Conservation (phyloP, 2,329 filamentous ascomycete genomes). For the Trichophyton mentagrophytes region DNA sequence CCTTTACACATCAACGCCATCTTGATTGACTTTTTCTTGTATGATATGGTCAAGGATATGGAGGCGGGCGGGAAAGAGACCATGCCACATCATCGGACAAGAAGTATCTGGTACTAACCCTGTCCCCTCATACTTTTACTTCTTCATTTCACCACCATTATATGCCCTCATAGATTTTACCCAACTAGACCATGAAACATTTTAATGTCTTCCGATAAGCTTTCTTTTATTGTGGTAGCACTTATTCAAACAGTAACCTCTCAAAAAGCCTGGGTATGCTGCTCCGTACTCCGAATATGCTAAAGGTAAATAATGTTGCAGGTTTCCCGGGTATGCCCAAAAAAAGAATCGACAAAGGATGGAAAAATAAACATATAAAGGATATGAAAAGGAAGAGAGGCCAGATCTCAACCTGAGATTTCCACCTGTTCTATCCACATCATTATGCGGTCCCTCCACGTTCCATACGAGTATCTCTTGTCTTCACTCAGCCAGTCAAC, state of each 20-base stretch:
- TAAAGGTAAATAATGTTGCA: background rate
- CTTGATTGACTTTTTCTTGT: conserved; percentile 92
- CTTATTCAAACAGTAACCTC: no score
- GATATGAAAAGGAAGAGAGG: background rate
- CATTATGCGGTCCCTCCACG: conserved; percentile 34
- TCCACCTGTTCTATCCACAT: conserved; percentile 25
- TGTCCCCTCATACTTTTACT: background rate
- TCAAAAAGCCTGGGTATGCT: background rate
- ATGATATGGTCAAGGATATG: conserved; percentile 81
- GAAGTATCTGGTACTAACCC: conserved; percentile 84
- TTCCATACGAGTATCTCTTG: conserved; percentile 28
- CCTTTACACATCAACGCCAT: conserved; percentile 62
- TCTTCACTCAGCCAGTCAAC: conserved; percentile 37
- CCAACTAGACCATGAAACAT: background rate
- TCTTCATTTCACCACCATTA: background rate
- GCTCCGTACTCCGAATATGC: background rate
- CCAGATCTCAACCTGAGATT: conserved; percentile 17
- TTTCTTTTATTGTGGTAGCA: background rate
- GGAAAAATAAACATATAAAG: background rate
- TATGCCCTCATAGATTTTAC: background rate
- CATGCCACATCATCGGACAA: conserved; percentile 74
- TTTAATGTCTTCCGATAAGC: background rate
- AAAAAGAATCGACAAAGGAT: background rate
- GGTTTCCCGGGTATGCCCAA: background rate
- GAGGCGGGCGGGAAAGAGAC: conserved; percentile 47